Conservation (phyloP, 768 basidiomycete genomes). For the Clitopilus passeckerianus region DNA sequence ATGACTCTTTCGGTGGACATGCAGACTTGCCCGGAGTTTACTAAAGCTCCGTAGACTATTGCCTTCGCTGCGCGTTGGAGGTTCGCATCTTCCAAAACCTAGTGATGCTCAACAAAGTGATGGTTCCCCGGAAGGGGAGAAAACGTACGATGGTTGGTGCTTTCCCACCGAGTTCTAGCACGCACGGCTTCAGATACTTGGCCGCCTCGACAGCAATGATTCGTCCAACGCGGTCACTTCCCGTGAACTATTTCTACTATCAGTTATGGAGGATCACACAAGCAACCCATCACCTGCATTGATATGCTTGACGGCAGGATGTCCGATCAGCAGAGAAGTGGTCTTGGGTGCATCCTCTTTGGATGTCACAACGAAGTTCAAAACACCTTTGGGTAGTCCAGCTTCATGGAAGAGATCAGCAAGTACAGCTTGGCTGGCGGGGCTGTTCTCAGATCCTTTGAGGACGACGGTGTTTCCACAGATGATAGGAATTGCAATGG, state of each 20-base stretch:
- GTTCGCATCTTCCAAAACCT: constrained; percentile 52
- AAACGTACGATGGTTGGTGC: constrained; percentile 43
- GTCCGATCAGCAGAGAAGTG: constrained; percentile 48
- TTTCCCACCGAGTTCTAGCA: constrained; percentile 55
- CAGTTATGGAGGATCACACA: background rate
- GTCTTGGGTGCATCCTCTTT: constrained; percentile 35
- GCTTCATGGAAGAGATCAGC: constrained; percentile 49
- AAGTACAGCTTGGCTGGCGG: constrained; percentile 39
- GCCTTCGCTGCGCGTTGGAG: constrained; percentile 46
- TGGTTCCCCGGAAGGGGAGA: background rate
- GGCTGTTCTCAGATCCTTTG: constrained; percentile 47
- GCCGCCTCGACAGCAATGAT: constrained; percentile 51
- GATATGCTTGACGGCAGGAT: constrained; percentile 46
- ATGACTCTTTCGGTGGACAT: constrained; percentile 60
- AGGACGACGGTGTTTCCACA: constrained; percentile 56
- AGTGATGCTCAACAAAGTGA: background rate
- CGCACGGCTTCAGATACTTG: constrained; percentile 48
- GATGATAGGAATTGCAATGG: constrained; percentile 39
- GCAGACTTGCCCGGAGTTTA: constrained; percentile 51
- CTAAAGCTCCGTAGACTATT: constrained; percentile 37
- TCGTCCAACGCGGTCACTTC: constrained; percentile 47
- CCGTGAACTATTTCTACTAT: constrained; percentile 40
- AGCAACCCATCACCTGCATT: constrained; percentile 30
- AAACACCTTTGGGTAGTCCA: constrained; percentile 54
- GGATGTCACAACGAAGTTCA: constrained; percentile 50